Evolutionary conservation across 768 basidiomycete species (phyloP).

Genomic region (Pseudohyphozyma bogoriensis): DNA sequence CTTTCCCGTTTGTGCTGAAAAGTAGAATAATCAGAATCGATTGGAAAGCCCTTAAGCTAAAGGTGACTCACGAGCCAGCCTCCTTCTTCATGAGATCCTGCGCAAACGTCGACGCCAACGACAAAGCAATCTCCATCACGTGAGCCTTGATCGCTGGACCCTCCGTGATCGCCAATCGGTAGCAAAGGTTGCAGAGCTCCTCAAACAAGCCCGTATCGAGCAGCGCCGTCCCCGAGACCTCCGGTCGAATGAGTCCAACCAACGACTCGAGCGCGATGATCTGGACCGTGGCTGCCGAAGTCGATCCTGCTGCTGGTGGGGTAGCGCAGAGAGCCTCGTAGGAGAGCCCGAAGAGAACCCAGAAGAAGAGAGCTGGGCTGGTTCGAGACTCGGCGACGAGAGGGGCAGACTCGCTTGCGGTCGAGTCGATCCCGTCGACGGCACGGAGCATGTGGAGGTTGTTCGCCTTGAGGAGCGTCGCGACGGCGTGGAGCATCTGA

Average conservation of each 20-base stretch:
- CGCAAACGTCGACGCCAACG: slow-evolving; percentile 44
- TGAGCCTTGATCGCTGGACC: slow-evolving; percentile 58
- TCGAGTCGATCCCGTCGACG: slow-evolving; percentile 61
- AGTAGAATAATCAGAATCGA: background rate
- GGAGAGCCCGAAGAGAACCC: slow-evolving; percentile 81
- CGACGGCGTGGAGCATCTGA: slow-evolving; percentile 72
- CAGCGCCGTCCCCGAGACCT: slow-evolving; percentile 70
- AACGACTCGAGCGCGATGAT: slow-evolving; percentile 63
- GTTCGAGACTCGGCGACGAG: slow-evolving; percentile 37
- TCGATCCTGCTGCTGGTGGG: slow-evolving; percentile 45
- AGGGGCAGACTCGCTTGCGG: background rate
- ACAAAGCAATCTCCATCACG: slow-evolving; percentile 57
- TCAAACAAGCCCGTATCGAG: slow-evolving; percentile 69
- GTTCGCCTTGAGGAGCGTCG: slow-evolving; percentile 59
- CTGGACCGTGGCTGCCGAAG: slow-evolving; percentile 37
- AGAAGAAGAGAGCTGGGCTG: slow-evolving; percentile 74
- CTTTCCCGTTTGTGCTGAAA: slow-evolving; percentile 5
- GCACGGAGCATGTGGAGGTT: slow-evolving; percentile 64
- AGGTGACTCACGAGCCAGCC: background rate
- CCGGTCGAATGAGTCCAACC: slow-evolving; percentile 64
- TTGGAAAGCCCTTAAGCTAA: background rate
- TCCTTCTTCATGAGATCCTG: slow-evolving; percentile 5
- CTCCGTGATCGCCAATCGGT: slow-evolving; percentile 83
- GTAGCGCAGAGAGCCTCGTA: slow-evolving; percentile 72
- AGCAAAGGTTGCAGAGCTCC: slow-evolving; percentile 77